Conservation (phyloP, 352 stramenopile genomes). For the Peronospora destructor region DNA sequence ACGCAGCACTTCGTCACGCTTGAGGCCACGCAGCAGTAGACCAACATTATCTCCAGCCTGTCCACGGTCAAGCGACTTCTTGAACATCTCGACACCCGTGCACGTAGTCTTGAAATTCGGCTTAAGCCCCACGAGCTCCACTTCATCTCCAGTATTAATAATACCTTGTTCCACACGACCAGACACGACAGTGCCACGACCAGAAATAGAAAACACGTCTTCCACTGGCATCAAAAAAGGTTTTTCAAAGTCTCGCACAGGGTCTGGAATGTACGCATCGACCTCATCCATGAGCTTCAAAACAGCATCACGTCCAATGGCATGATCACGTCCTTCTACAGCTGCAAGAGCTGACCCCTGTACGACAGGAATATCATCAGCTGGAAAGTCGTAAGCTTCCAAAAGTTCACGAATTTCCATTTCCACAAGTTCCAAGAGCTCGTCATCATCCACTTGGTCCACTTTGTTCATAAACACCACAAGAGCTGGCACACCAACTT, state of each 20-base stretch:
- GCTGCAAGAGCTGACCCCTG: slow-evolving; percentile 89
- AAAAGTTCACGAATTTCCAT: slow-evolving; percentile 34
- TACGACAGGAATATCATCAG: slow-evolving; percentile 93
- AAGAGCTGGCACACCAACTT: slow-evolving; percentile 85
- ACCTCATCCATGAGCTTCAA: slow-evolving; percentile 92
- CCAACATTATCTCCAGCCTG: slow-evolving; percentile 95
- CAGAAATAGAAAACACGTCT: slow-evolving; percentile 96
- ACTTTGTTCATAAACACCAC: slow-evolving; percentile 98
- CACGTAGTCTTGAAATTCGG: slow-evolving; percentile 42
- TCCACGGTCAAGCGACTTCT: slow-evolving; percentile 90
- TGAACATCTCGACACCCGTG: slow-evolving; percentile 96
- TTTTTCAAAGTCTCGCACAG: slow-evolving; percentile 91
- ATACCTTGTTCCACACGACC: slow-evolving; percentile 89
- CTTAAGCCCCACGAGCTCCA: slow-evolving; percentile 44
- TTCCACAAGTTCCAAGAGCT: slow-evolving; percentile 33
- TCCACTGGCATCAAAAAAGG: slow-evolving; percentile 96
- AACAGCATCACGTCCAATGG: slow-evolving; percentile 81
- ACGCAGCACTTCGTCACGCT: slow-evolving; percentile 90
- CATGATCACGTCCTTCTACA: slow-evolving; percentile 84
- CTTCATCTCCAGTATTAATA: slow-evolving; percentile 56
- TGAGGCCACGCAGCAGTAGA: slow-evolving; percentile 89
- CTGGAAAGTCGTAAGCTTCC: slow-evolving; percentile 95
- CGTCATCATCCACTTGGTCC: slow-evolving; percentile 31
- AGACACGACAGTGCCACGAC: slow-evolving; percentile 95
- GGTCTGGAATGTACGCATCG: slow-evolving; percentile 82